Evolutionary conservation across 2,329 filamentous ascomycete species (phyloP), one percentile per base, ranked within the genome.

Genomic region (Lachnellula occidentalis): DNA sequence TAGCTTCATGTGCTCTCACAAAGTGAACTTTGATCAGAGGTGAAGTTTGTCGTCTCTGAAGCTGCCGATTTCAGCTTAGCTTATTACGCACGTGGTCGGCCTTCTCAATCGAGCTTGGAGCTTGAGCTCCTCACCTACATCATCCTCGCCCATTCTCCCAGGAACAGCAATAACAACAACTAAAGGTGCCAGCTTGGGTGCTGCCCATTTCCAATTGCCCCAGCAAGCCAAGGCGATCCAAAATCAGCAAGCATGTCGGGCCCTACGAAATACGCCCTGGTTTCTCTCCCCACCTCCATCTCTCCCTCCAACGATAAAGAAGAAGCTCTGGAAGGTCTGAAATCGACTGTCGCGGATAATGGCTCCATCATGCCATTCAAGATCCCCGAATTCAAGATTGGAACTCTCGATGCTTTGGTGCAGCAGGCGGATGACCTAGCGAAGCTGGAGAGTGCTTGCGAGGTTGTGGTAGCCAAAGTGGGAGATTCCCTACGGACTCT

Each of bases 331-430:
- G 81, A 84, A 47, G 82, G 90, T 45, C 74, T 99, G 58, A 83
- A 85, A 63, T 76, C 85, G 53, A 90, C 86, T 42, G 79, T 96
- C 48, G 75, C 82, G 54, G 89, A 95, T 65, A 85, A 88, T 71
- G 90, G 88, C 69, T 83, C 81, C 50, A 86, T 90, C 45, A 76
- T 84, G 50, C 84, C 85, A 2, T 96, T 97, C 69, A 76, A 82
- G 54, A 87, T 97, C 60, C 94, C 94, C 19, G 87, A 91, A 61
- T 96, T 99, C 81, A 99, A 97, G 78, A 95, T 99, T 71, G 94
- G 94, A 55, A 96, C 94, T 0, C 80, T 99, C 37, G 94, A 99
- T 74, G 90, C 88, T 39, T 79, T 99, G 55, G 91, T 99, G 45
- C 90, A 96, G 74, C 92, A 99, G 73, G 94, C 94, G 54, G 94